A percentile compares a stretch with the other conserved stretches of the same genome.
phyloP scores from a whole-genome alignment of 2,329 filamentous ascomycete genomes.

The Pyrenochaeta sp. region DNA sequence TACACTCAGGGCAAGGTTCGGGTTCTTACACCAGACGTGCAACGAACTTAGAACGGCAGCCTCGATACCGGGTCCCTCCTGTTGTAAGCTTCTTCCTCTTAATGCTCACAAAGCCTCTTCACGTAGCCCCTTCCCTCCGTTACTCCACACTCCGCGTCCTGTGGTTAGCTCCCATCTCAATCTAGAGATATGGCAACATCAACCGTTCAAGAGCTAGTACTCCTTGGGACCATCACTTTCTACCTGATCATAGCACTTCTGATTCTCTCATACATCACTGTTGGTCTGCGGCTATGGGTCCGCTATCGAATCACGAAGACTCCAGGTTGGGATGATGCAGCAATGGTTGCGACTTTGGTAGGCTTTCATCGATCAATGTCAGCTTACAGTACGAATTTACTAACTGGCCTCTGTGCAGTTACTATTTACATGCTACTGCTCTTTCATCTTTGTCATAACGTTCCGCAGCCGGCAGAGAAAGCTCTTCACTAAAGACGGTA shows the following conservation, averaged over 20 bases:
- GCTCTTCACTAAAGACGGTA: slow-evolving; percentile 19
- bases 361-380: neutral
- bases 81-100: slow-evolving; percentile 12
- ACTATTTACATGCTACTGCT: slow-evolving; percentile 39
- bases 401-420: slow-evolving; percentile 13
- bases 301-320: slow-evolving; percentile 42
- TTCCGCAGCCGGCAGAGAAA: slow-evolving; percentile 12
- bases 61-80: slow-evolving; percentile 12
- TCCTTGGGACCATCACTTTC: slow-evolving; percentile 29
- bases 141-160: slow-evolving; percentile 11
- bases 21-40: slow-evolving; percentile 14
- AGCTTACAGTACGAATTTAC: neutral
- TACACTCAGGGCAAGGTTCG: slow-evolving; percentile 21
- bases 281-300: slow-evolving; percentile 45
- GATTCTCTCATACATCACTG: slow-evolving; percentile 36
- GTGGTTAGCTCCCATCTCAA: slow-evolving; percentile 10
- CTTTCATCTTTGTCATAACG: slow-evolving; percentile 35
- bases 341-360: slow-evolving; percentile 41
- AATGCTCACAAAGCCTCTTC: slow-evolving; percentile 18
- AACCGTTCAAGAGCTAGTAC: slow-evolving; percentile 24
- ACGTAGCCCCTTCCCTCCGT: slow-evolving; percentile 1
- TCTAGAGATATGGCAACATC: slow-evolving; percentile 2
- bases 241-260: slow-evolving; percentile 36
- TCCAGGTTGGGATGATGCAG: slow-evolving; percentile 45
- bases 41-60: slow-evolving; percentile 15